Percentiles rank a stretch among this genome's conserved stretches.
phyloP scores from a whole-genome alignment of 768 basidiomycete species.

The Suillus bovinus region DNA sequence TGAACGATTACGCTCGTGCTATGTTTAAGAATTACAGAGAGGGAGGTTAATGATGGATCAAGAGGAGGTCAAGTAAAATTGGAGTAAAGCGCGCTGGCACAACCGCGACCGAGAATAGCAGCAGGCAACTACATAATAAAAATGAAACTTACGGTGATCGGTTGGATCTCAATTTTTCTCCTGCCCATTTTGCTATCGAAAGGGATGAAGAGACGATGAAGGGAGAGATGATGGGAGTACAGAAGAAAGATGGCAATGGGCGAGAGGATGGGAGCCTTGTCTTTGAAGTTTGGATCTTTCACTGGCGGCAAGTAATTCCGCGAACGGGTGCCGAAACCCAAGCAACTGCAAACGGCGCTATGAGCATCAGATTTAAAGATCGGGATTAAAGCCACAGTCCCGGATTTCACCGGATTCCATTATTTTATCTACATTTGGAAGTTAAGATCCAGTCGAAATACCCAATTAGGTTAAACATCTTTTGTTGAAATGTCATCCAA shows the following conservation, averaged over 20 bases:
- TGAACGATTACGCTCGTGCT: slow-evolving; percentile 91
- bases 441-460: slow-evolving; percentile 8
- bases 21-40: slow-evolving; percentile 45
- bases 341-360: slow-evolving; percentile 37
- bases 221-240: slow-evolving; percentile 24
- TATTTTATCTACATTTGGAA: neutral
- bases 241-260: slow-evolving; percentile 19
- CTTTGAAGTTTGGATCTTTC: slow-evolving; percentile 37
- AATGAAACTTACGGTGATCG: slow-evolving; percentile 62
- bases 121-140: slow-evolving; percentile 9
- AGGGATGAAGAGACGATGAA: neutral
- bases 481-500: slow-evolving; percentile 14
- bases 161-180: slow-evolving; percentile 82
- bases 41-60: slow-evolving; percentile 32
- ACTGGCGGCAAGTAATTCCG: slow-evolving; percentile 38
- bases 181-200: slow-evolving; percentile 53
- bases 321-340: slow-evolving; percentile 38
- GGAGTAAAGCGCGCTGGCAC: slow-evolving; percentile 22
- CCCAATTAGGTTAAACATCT: slow-evolving; percentile 7
- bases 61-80: slow-evolving; percentile 29
- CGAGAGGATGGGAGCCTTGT: slow-evolving; percentile 34
- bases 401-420: slow-evolving; percentile 33
- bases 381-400: slow-evolving; percentile 14
- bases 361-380: slow-evolving; percentile 37
- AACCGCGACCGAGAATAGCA: slow-evolving; percentile 24